Base-by-base conservation (phyloP, 208 protist genomes). In the Wallacemonas collosoma region DNA sequence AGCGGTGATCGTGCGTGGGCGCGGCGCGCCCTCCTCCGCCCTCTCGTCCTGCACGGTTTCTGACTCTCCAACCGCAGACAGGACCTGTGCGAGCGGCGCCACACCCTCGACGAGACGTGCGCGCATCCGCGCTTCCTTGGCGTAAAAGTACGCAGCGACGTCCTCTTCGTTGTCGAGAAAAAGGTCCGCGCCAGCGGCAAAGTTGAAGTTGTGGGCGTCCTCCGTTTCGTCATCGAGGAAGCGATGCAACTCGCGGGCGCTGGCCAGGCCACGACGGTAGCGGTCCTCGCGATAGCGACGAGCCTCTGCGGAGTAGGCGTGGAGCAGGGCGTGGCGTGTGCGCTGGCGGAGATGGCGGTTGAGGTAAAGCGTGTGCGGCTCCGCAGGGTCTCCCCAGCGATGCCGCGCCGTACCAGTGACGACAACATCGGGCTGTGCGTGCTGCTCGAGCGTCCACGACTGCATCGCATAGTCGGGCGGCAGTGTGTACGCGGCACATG, bases 121-220 rank as follows among this genome's bases (percentile, higher is more conserved):
- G 50, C 67, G 73, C 74, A 85, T 85, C 36, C 83, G 75, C 40
- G 66, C 38, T 62, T 85, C 79, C 35, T 40, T 72, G 14, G 67
- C 66, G 43, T 65, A 64, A 36, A 88, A 68, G 4, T 14, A 14
- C 2, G 76, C 77, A 12, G 58, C 61, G 0, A 76, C 75, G 45
- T 54, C 73, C 14, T 41, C 72, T 1, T 75, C n/a, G 39, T 54
- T 78, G 47, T 63, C 44, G 38, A 53, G 48, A 54, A 80, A 82
- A 4, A 80, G 65, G 54, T 83, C 60, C 11, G 50, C 45, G 3
- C 72, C n/a, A 6, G 67, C 64, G 1, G 63, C 61, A 6, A 65
- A 48, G 58, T 80, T 82, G 53, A 51, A 83, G 72, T 82, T 82
- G 69, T 80, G 45, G 2, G 51, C 47, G 4, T 65, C 48, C 26